Base-by-base conservation (phyloP, 2,329 filamentous ascomycete species). In the Ceratocystis lukuohia region DNA sequence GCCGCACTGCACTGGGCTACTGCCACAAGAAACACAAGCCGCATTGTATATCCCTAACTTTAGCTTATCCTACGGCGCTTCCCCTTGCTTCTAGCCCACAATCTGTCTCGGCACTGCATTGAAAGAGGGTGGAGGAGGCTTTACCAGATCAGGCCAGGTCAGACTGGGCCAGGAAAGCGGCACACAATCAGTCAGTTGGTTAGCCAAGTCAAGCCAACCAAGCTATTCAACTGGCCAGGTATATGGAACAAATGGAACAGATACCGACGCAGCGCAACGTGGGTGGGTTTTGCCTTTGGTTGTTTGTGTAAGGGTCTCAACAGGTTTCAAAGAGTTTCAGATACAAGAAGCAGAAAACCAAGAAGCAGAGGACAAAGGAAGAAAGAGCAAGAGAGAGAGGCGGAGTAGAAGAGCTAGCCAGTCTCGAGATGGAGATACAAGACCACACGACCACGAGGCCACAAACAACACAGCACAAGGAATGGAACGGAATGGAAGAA, bases 261-360 rank as follows among this genome's bases (percentile, higher is more conserved):
- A 41, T 41, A 41, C 37, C 37, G 37, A 37, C 53, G 53, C 53
- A 57, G 25, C 25, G 53, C 53, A 59, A 59, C 53, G 53, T 59
- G 28, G 28, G 22, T 59, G 28, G 28, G 20, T 33, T 59, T 33
- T 59, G 53, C 53, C 37, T 41, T 41, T 41, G 37, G 37, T 41
- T 41, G 37, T 12, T 59, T 59, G 53, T 59, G 53, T 59, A 59
- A 59, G 53, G 53, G 53, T 59, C 53, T 59, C 53, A 59, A 33
- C 53, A 33, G 15, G 53, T 59, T 33, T 59, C 53, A 59, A 59
- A 30, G 28, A 25, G 53, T 59, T 33, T 59, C 53, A 59, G 28
- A 33, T 25, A 17, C 2, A 30, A 33, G 28, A 59, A 33, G n/a
- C 25, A 59, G 53, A 59, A 30, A 22, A 22, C 46, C 22, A 22